Evolutionary conservation across 768 basidiomycete species (phyloP), one percentile per base, ranked within the genome.

Genomic region (Suillus brevipes): DNA sequence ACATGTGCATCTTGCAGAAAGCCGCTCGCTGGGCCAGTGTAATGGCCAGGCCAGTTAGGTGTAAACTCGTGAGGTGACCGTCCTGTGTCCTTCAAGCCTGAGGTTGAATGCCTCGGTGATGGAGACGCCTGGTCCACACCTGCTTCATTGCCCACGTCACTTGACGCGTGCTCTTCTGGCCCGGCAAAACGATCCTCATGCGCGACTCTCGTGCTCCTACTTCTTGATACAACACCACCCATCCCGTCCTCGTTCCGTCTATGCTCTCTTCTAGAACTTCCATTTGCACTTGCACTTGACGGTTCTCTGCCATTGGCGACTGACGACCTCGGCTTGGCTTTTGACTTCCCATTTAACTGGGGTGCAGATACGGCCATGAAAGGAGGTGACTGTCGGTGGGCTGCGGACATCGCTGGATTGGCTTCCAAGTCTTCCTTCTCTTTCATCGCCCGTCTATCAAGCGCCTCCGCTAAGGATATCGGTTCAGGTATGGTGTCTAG

Each of bases 401-500:
- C 71, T 42, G 73, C 75, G 45, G 77, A 76, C 74, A 85, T 78
- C 40, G 84, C 84, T 43, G 87, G 85, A 70, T 88, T 83, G 58
- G 84, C 85, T 62, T 87, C 84, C n/a, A 86, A 72, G n/a, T 84
- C 73, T 68, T 82, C 84, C 64, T 81, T 84, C 75, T 83, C 84
- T 67, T 83, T 85, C 3, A 76, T 78, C 64, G 81, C 81, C 43
- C 85, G 84, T 62, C 83, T 78, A 45, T 80, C 76, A 34, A 92
- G 75, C n/a, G 91, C 91, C 53, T 86, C 85, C 4, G 77, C 72
- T 31, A 91, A 78, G 16, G 87, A 73, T 8, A 90, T 78, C 4
- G 90, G 86, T 45, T 78, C 74, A 13, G 91, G 91, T 18, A 92
- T 86, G 12, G 85, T 89, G 66, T 90, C 91, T 92, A 69, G 40